These are phyloP conservation scores for Auricularia sp. DNA, from an alignment of 768 basidiomycete species.

Conservation along the genomic window DNA sequence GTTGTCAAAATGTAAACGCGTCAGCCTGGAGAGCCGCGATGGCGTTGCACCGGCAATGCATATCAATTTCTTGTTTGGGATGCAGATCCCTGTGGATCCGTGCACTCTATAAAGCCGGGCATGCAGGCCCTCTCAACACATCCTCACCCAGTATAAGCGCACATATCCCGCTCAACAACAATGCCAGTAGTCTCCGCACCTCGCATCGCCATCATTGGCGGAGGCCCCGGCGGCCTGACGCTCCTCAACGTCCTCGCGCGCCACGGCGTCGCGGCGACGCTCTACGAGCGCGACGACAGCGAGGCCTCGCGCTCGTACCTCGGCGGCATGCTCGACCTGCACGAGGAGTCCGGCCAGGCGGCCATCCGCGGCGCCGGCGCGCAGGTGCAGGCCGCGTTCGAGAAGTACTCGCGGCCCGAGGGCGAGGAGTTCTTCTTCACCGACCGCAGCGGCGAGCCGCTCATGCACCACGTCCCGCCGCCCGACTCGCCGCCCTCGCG, in stretches of 20 bases:
- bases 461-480: not conserved
- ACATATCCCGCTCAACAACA: too few species aligned
- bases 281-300: conserved; percentile 18
- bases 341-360: conserved; percentile 16
- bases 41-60: too few species aligned
- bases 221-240: conserved; percentile 20
- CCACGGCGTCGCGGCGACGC: conserved; percentile 10
- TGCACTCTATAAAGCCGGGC: too few species aligned
- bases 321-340: conserved; percentile 23
- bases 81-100: too few species aligned
- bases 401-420: conserved; percentile 12
- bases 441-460: conserved; percentile 3
- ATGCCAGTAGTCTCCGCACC: conserved; percentile 3
- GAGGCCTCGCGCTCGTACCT: conserved; percentile 9
- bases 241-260: conserved; percentile 20
- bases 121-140: too few species aligned
- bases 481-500: not conserved
- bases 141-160: too few species aligned
- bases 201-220: conserved; percentile 16
- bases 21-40: too few species aligned
- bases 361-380: conserved; percentile 14
- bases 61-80: too few species aligned
- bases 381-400: conserved; percentile 14
- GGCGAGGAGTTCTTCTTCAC: conserved; percentile 16
- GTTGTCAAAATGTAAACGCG: too few species aligned